A percentile compares a stretch with the other conserved stretches of the same genome.
These are phyloP conservation scores for Setomelanomma holmii DNA, from an alignment of 2,329 filamentous ascomycete species.

Conservation along the genomic window DNA sequence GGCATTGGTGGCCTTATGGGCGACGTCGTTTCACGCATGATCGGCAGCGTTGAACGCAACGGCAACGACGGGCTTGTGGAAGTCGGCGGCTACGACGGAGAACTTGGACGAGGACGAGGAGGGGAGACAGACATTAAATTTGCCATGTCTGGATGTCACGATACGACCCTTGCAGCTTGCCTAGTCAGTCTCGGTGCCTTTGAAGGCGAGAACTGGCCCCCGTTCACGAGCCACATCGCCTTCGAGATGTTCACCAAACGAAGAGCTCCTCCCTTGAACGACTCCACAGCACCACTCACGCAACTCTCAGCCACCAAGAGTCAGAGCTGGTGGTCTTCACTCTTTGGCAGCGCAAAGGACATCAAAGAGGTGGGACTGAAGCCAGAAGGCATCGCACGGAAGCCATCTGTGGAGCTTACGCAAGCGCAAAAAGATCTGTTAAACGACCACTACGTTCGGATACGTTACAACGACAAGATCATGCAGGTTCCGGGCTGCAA, in stretches of 20 bases:
- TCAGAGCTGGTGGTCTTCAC: conserved; percentile 46
- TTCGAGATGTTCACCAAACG: conserved; percentile 81
- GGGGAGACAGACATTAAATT: conserved; percentile 70
- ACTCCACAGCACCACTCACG: conserved; percentile 4
- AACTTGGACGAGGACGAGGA: conserved; percentile 51
- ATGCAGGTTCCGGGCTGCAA: conserved; percentile 85
- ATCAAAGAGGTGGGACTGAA: conserved; percentile 5
- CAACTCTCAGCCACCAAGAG: conserved; percentile 15
- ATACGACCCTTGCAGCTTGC: conserved; percentile 86
- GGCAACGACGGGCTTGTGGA: conserved; percentile 50
- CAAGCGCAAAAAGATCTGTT: conserved; percentile 66
- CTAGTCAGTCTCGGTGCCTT: conserved; percentile 82
- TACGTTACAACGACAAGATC: conserved; percentile 88
- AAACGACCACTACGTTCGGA: conserved; percentile 82
- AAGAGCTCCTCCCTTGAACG: conserved; percentile 15
- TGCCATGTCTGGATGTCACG: conserved; percentile 85
- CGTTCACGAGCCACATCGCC: conserved; percentile 90
- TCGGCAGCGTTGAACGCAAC: conserved; percentile 43
- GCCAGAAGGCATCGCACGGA: conserved; percentile 64
- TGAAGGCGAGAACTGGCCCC: conserved; percentile 78
- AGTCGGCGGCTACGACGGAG: conserved; percentile 43
- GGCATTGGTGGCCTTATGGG: conserved; percentile 87
- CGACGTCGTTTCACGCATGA: conserved; percentile 71
- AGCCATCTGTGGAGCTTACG: conserved; percentile 63
- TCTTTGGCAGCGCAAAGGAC: conserved; percentile 41